phyloP scores from a whole-genome alignment of 192 early-diverging fungal species.

The Coemansia sp. region DNA sequence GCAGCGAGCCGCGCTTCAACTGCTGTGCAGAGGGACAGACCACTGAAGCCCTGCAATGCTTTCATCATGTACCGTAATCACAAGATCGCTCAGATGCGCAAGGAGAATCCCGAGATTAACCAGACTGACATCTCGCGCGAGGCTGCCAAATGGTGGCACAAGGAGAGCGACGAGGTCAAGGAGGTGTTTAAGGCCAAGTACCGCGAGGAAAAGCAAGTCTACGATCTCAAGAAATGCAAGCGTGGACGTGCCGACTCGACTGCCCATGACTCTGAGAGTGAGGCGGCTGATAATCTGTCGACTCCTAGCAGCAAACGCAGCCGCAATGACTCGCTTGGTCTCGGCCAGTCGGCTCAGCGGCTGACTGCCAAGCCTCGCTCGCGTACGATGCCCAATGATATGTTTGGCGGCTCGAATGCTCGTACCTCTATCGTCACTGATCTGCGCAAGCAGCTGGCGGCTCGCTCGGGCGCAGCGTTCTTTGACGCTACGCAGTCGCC shows the following conservation, averaged over 20 bases:
- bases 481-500: constrained; percentile 17
- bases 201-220: constrained; percentile 37
- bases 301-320: constrained; percentile 15
- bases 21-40: constrained; percentile 2
- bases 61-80: constrained; percentile 56
- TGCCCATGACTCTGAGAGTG: neutral
- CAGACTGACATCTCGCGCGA: constrained; percentile 51
- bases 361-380: constrained; percentile 31
- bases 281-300: neutral
- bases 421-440: constrained; percentile 23
- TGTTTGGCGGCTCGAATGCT: constrained; percentile 16
- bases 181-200: constrained; percentile 31
- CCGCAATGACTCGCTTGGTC: constrained; percentile 4
- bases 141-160: constrained; percentile 44
- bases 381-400: constrained; percentile 35
- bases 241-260: constrained; percentile 12
- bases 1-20: neutral
- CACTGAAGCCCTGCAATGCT: constrained; percentile 38
- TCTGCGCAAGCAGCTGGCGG: constrained; percentile 44
- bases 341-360: constrained; percentile 6
- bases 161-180: constrained; percentile 51
- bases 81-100: constrained; percentile 40
- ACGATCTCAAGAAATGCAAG: constrained; percentile 42
- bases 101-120: constrained; percentile 45
- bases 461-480: constrained; percentile 21